phyloP scores from a whole-genome alignment of 768 basidiomycete species.

The Gyrodon lividus region DNA sequence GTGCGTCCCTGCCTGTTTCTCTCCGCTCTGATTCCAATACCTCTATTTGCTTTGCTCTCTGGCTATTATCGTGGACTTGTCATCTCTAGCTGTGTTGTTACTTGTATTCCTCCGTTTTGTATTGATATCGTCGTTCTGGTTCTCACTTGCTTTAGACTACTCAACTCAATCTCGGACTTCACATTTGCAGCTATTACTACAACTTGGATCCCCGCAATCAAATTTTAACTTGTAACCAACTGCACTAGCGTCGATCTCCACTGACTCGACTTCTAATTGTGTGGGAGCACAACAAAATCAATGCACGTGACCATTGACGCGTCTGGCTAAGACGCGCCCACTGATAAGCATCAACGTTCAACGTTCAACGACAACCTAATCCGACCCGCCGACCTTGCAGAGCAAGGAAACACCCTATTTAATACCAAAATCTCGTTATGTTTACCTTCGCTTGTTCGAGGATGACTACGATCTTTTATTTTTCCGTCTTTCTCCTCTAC shows the following conservation, averaged over 20 bases:
- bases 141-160: neutral
- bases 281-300: conserved; percentile 21
- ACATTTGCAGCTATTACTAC: neutral
- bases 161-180: neutral
- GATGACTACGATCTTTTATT: conserved; percentile 5
- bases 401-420: conserved; percentile 3
- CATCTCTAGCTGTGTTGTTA: neutral
- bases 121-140: neutral
- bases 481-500: neutral
- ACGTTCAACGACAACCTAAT: neutral
- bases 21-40: neutral
- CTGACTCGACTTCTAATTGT: too few species aligned
- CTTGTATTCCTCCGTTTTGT: neutral
- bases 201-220: neutral
- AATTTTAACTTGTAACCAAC: neutral
- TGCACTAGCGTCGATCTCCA: too few species aligned
- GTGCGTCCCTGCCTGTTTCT: neutral
- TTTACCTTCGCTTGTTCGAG: conserved; percentile 6
- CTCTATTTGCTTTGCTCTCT: neutral
- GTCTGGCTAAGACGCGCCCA: neutral
- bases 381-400: conserved; percentile 13
- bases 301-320: conserved; percentile 20
- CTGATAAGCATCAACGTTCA: neutral
- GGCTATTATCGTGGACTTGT: neutral
- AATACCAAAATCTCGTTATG: conserved; percentile 5